These are phyloP conservation scores for Hymenoscyphus albidus DNA, from an alignment of 2,329 filamentous ascomycete genomes.

Conservation along the genomic window DNA sequence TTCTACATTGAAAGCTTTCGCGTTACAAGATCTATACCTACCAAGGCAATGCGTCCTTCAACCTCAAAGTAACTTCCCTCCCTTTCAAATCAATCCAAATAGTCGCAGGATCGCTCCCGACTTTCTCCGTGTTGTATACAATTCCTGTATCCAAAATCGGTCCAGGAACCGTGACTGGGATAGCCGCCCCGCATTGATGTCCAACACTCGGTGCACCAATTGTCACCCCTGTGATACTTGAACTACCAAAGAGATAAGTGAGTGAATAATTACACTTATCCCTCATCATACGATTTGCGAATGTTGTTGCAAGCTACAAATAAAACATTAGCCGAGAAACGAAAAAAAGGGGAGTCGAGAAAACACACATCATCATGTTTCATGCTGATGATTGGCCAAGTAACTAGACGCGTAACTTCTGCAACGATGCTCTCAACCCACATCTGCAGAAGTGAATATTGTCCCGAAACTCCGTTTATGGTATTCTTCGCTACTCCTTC, in stretches of 20 bases:
- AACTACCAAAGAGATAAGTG: not conserved
- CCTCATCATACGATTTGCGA: conserved; percentile 43
- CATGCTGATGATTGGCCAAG: conserved; percentile 50
- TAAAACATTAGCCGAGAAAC: not conserved
- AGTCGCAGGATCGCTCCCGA: conserved; percentile 46
- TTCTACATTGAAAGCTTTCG: too few relatives aligned
- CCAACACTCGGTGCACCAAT: conserved; percentile 41
- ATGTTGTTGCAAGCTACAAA: conserved; percentile 34
- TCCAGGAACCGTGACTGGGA: conserved; percentile 34
- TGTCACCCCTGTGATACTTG: conserved; percentile 13
- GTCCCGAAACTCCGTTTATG: conserved; percentile 12
- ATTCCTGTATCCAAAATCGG: conserved; percentile 7
- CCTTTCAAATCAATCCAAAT: conserved; percentile 45
- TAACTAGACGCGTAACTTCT: conserved; percentile 32
- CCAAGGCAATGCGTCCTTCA: conserved; percentile 10
- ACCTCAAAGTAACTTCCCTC: conserved; percentile 1
- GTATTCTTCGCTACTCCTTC: conserved; percentile 19
- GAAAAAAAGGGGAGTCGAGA: not conserved
- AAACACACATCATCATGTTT: conserved; percentile 41
- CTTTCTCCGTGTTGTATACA: conserved; percentile 36
- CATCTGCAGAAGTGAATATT: conserved; percentile 23
- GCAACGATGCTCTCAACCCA: conserved; percentile 27
- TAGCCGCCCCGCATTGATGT: conserved; percentile 11
- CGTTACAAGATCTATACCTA: not conserved
- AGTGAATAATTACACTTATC: conserved; percentile 20